Evolutionary conservation across 2,329 filamentous ascomycete species (phyloP).

Genomic region (Pestalotiopsis sp.): DNA sequence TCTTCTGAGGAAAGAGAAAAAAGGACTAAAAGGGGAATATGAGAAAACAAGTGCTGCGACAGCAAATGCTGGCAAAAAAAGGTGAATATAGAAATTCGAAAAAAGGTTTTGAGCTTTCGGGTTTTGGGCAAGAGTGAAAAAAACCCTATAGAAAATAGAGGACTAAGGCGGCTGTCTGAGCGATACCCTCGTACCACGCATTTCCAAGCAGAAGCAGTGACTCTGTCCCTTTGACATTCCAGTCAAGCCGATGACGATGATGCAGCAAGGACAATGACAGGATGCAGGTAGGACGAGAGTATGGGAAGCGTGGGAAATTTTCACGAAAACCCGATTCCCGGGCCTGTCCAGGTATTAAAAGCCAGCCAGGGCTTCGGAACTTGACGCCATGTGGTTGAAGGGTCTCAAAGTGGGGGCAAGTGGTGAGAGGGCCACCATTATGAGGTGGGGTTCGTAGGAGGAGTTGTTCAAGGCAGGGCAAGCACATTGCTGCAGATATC

Average conservation of each 20-base stretch:
- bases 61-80: slow-evolving; percentile 19
- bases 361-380: slow-evolving; percentile 15
- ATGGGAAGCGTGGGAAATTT: slow-evolving; percentile 14
- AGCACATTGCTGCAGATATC: slow-evolving; percentile 10
- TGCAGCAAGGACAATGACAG: slow-evolving; percentile 3
- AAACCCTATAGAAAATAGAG: slow-evolving; percentile 4
- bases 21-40: not conserved
- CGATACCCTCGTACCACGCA: slow-evolving; percentile 16
- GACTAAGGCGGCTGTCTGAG: slow-evolving; percentile 18
- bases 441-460: slow-evolving; percentile 5
- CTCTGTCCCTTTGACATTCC: slow-evolving; percentile 17
- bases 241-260: slow-evolving; percentile 7
- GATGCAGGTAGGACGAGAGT: slow-evolving; percentile 1
- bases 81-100: slow-evolving; percentile 12
- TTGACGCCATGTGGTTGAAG: slow-evolving; percentile 20
- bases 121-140: slow-evolving; percentile 1
- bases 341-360: slow-evolving; percentile 10
- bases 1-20: not conserved
- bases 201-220: slow-evolving; percentile 16
- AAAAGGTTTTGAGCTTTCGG: not conserved
- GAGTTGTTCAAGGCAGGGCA: slow-evolving; percentile 3
- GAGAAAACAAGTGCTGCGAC: slow-evolving; percentile 15
- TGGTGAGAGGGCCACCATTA: slow-evolving; percentile 2
- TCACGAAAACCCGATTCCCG: slow-evolving; percentile 13
- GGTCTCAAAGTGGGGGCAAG: slow-evolving; percentile 18